Conservation (phyloP, 176 grass and related monocot species). For the Cenchrus fungigraminus region DNA sequence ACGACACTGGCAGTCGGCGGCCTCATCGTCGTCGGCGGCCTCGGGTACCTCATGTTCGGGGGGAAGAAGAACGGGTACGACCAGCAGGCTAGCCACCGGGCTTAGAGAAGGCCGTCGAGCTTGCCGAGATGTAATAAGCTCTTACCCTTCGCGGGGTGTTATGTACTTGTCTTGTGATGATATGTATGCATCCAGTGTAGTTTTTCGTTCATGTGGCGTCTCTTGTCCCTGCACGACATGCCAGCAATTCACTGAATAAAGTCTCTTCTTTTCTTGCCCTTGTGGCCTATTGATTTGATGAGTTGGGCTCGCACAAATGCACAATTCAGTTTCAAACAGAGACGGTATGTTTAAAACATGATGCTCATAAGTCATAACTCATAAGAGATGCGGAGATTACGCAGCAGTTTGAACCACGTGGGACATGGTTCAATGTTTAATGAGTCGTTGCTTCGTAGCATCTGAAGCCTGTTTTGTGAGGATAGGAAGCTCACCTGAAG, state of each 20-base stretch:
- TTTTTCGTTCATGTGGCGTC: conserved; percentile 13
- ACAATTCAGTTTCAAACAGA: background rate
- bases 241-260: background rate
- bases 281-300: background rate
- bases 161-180: background rate
- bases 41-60: conserved; percentile 63
- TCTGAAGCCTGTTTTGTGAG: background rate
- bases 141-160: background rate
- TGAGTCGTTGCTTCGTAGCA: background rate
- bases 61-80: conserved; percentile 42
- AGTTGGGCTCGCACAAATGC: background rate
- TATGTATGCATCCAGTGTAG: background rate
- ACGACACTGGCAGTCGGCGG: conserved; percentile 50
- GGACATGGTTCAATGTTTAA: background rate
- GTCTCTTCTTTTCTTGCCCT: background rate
- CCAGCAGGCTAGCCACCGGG: background rate
- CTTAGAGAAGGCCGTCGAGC: conserved; percentile 22
- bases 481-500: background rate
- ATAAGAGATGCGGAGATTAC: background rate
- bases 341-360: background rate
- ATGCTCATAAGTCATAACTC: background rate
- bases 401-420: background rate
- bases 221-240: background rate
- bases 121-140: conserved; percentile 10
- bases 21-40: conserved; percentile 44